Conservation (phyloP, 306 rosid genomes). For the Lathyrus aphaca region DNA sequence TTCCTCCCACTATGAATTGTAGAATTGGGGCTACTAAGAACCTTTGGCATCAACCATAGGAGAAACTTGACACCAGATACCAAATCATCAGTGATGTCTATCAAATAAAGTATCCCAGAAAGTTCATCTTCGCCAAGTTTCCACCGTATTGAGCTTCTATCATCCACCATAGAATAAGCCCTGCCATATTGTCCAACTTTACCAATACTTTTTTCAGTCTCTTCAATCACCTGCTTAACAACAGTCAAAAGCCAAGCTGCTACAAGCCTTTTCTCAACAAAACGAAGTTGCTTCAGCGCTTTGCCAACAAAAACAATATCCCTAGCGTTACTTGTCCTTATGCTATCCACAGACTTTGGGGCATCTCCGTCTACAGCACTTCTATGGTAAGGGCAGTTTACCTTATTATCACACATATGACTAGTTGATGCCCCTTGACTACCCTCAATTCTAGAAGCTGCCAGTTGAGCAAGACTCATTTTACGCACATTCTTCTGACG, state of each 20-base stretch:
- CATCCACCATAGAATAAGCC: conserved; percentile 61
- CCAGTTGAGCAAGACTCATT: conserved; percentile 88
- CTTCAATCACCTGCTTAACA: conserved; percentile 71
- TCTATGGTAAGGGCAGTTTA: conserved; percentile 84
- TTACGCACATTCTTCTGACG: conserved; percentile 76
- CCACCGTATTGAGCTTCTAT: conserved; percentile 69
- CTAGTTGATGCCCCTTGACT: conserved; percentile 98
- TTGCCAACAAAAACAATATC: conserved; percentile 80
- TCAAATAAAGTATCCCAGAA: conserved; percentile 70
- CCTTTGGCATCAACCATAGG: conserved; percentile 93
- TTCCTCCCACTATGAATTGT: conserved; percentile 76
- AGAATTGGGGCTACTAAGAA: conserved; percentile 60
- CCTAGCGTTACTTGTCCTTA: conserved; percentile 42
- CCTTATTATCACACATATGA: conserved; percentile 85
- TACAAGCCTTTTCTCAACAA: conserved; percentile 79
- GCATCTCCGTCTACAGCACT: conserved; percentile 64
- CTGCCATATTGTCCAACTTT: conserved; percentile 83
- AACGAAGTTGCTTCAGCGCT: conserved; percentile 64
- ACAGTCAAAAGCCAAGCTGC: conserved; percentile 71
- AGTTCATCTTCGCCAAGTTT: conserved; percentile 92
- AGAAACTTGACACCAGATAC: conserved; percentile 82
- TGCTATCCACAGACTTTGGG: conserved; percentile 59
- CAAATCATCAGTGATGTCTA: conserved; percentile 77
- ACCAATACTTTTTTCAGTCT: conserved; percentile 58
- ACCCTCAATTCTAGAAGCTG: conserved; percentile 91